These are phyloP conservation scores for Proteromonas lacertae DNA, from an alignment of 352 stramenopile genomes.

Conservation along the genomic window DNA sequence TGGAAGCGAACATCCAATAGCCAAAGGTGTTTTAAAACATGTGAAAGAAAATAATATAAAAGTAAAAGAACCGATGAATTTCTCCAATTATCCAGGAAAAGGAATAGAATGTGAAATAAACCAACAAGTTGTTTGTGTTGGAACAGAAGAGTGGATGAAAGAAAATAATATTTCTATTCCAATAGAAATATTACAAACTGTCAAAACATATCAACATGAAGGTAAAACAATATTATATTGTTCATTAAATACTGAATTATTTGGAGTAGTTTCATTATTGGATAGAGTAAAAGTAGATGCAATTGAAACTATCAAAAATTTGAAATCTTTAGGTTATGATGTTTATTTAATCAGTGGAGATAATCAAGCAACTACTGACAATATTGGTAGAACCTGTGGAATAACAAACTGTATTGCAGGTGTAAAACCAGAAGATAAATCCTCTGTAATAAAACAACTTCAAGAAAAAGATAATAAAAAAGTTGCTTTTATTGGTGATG, in stretches of 20 bases:
- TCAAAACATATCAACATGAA: constrained; percentile 21
- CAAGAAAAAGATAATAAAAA: constrained; percentile 13
- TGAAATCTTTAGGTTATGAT: constrained; percentile 52
- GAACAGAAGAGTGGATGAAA: constrained; percentile 43
- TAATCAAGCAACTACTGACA: constrained; percentile 57
- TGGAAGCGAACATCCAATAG: constrained; percentile 43
- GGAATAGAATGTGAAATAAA: constrained; percentile 29
- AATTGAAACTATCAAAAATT: constrained; percentile 30
- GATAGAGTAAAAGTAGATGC: constrained; percentile 25
- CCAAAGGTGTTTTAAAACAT: constrained; percentile 44
- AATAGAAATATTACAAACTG: constrained; percentile 1
- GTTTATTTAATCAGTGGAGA: constrained; percentile 98
- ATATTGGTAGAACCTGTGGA: constrained; percentile 56
- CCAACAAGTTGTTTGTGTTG: constrained; percentile 26
- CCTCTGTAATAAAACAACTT: constrained; percentile 51
- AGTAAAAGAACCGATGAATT: neutral
- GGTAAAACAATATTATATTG: constrained; percentile 78
- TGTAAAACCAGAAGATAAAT: constrained; percentile 71
- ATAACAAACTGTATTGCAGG: constrained; percentile 49
- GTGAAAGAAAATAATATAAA: constrained; percentile 18
- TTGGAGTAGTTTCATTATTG: constrained; percentile 25
- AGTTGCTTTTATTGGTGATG: constrained; percentile 1
- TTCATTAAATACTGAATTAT: constrained; percentile 44
- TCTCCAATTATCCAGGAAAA: constrained; percentile 24
- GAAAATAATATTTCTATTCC: constrained; percentile 27